Percentiles rank a stretch among this genome's conserved stretches.
Conservation (phyloP, 2,329 filamentous ascomycete species). For the Sclerotinia subarctica region DNA sequence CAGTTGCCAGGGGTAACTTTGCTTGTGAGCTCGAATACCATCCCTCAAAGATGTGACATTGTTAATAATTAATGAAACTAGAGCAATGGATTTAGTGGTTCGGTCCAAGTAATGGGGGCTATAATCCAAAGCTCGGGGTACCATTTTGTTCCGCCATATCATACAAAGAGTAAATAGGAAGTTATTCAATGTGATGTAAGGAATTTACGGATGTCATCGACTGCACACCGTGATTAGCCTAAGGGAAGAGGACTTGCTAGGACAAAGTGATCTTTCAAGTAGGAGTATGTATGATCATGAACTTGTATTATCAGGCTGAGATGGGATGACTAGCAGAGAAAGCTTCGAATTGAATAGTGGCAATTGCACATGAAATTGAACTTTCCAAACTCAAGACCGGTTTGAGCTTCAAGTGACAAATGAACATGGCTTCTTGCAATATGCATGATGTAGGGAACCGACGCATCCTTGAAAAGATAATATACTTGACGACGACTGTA, state of each 20-base stretch:
- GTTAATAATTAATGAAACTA: conserved; percentile 20
- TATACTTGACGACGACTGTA: background rate
- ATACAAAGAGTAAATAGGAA: conserved; percentile 6
- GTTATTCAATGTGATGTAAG: background rate
- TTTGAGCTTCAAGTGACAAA: background rate
- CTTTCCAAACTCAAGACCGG: background rate
- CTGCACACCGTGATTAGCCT: background rate
- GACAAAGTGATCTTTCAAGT: background rate
- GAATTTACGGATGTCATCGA: background rate
- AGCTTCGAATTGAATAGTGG: background rate
- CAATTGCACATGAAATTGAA: background rate
- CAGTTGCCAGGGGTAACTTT: conserved; percentile 39
- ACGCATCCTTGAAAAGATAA: too few species aligned
- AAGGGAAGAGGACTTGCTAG: background rate
- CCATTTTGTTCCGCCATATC: conserved; percentile 38
- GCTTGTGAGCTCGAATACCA: conserved; percentile 15
- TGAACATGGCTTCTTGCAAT: too few species aligned
- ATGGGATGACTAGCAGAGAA: background rate
- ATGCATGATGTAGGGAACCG: background rate
- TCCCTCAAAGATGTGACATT: background rate
- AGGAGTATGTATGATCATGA: background rate
- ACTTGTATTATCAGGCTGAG: background rate
- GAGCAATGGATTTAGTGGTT: conserved; percentile 43
- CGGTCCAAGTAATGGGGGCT: conserved; percentile 37
- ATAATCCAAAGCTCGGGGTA: conserved; percentile 36